Evolutionary conservation across 2,329 filamentous ascomycete species (phyloP), one percentile per base, ranked within the genome.

Genomic region (Penicillium brevicompactum): DNA sequence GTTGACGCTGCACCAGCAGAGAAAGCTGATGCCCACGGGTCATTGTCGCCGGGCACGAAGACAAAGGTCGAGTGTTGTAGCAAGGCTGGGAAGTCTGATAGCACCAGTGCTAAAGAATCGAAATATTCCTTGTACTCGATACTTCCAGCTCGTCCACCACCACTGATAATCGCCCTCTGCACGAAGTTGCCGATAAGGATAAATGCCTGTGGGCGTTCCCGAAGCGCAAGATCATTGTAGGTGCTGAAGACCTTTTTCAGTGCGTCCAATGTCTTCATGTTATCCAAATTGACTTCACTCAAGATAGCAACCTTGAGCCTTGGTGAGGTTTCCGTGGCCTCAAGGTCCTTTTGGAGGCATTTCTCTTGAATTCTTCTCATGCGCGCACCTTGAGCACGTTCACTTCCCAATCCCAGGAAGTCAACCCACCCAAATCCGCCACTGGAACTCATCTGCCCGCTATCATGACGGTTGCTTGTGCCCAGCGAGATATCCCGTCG

Each of bases 61-160:
- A 96, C 80, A 71, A 97, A 96, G 0, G 90, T 93, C 5, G 90
- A 88, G 24, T 84, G 83, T 53, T 88, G 87, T 42, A 97, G 82
- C 13, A 99, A 82, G 1, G 84, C 81, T 3, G 91, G 91, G 68
- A 91, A 97, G 63, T 97, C 92, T 7, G 90, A 82, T 5, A 99
- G 82, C 1, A 91, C 83, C 2, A 87, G 86, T 3, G 94, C 93
- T 11, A 99, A 83, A 8, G 87, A 85, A 75, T 99, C 92, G 72
- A 97, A 97, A 70, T 90, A 88, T 75, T 97, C 94, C 77, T 97
- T 97, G 78, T 96, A 97, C 75, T 96, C 92, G 64, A 97, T 92
- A 73, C 90, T 93, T 37, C 91, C 90, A 21, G 88, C 87, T 42
- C 84, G 87, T 37, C 86, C 87, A 24, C 86, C 85, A 50, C 89